Evolutionary conservation across 805 yeast species (phyloP), one percentile per base, ranked within the genome.

Genomic region (Nematodospora valgi): DNA sequence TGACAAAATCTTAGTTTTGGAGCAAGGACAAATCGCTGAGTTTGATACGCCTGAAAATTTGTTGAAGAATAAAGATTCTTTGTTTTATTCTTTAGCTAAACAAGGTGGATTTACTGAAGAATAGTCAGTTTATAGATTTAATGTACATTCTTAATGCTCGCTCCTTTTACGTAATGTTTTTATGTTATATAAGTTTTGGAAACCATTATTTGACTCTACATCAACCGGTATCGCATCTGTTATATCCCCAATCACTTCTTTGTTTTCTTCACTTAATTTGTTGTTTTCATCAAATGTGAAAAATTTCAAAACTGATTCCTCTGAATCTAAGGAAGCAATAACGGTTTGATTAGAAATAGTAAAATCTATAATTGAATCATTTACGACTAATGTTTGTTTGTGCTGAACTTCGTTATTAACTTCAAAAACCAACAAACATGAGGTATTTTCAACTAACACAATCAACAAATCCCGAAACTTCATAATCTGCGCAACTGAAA

Each of bases 81-180:
- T 84, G 45, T 91, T 93, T 55, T 86, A 85, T 53, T 70, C 88
- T 0, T 67, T 93, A 40, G 86, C 95, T 47, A 73, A 81, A 43
- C 85, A 85, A 53, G 95, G 93, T 28, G 96, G 95, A 2, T 74
- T 76, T 41, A 60, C 66, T 24, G 52, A 62, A 11, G 47, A 46
- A 10, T 36, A 37, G n/a, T 27, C 26, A 20, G 23, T 19, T 22
- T 31, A 31, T 31, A 16, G 23, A 31, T 13, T 22, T n/a, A 26
- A 32, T 20, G 22, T 12, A 30, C 12, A 19, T 18, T 14, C 7
- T 23, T 55, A 78, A 53, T 78, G 81, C 50, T 78, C 84, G 31
- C 82, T 80, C 51, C 80, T 73, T 56, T 79, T 79, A 47, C 82
- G 70, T 49, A 79, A 66, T 13, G 71, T 54, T 39, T 67, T 64